Conservation (phyloP, 495 filamentous ascomycete genomes). For the Penicillium mononematosum region DNA sequence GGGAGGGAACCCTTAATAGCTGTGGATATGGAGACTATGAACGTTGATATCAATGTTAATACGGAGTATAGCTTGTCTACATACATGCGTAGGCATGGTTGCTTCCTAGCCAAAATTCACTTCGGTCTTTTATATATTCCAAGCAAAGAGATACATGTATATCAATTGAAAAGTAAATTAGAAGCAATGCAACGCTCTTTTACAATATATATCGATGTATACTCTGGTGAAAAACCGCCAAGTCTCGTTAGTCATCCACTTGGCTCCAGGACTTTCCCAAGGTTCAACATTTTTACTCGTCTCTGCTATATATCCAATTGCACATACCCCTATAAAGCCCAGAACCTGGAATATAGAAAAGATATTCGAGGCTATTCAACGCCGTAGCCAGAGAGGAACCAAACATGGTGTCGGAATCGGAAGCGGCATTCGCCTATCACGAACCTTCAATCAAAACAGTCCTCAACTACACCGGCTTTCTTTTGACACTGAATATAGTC, state of each 20-base stretch:
- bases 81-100: too few species aligned
- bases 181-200: background rate
- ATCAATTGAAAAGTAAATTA: background rate
- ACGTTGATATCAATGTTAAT: background rate
- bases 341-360: background rate
- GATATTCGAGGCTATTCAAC: background rate
- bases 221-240: background rate
- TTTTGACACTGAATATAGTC: slow-evolving; percentile 62
- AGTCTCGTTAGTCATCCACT: background rate
- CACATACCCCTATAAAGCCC: background rate
- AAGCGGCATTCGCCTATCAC: slow-evolving; percentile 52
- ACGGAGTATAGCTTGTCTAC: too few species aligned
- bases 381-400: background rate
- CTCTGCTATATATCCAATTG: background rate
- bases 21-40: background rate
- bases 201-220: background rate
- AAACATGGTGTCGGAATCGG: slow-evolving; percentile 1
- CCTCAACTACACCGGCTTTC: slow-evolving; percentile 61
- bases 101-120: too few species aligned
- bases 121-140: background rate
- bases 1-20: too few species aligned
- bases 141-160: background rate
- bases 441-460: slow-evolving; percentile 59
- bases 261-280: background rate
- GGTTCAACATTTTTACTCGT: background rate